Evolutionary conservation across 805 yeast species (phyloP).

Genomic region (Hanseniaspora valbyensis): DNA sequence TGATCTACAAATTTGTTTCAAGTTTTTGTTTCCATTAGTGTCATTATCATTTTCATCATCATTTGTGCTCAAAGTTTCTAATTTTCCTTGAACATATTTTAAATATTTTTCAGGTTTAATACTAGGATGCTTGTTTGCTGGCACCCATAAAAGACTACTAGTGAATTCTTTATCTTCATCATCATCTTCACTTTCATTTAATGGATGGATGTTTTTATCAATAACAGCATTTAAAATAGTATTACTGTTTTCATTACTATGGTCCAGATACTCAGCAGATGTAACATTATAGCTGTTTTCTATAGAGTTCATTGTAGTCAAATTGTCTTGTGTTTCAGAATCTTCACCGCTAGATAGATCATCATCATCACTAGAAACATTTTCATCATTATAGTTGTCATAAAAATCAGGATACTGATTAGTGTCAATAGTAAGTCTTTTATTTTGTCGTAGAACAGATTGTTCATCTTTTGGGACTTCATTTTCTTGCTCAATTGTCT

Average conservation of each 20-base stretch:
- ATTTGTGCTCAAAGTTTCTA: conserved; percentile 26
- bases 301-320: conserved; percentile 2
- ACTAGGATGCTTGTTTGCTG: conserved; percentile 87
- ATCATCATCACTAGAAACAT: conserved; percentile 10
- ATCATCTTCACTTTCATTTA: conserved; percentile 18
- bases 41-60: conserved; percentile 17
- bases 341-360: not conserved
- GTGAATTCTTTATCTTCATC: conserved; percentile 26
- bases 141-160: conserved; percentile 75
- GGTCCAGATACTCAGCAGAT: conserved; percentile 10
- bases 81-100: conserved; percentile 45
- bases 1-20: conserved; percentile 26
- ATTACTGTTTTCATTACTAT: not conserved
- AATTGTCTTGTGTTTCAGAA: not conserved
- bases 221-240: conserved; percentile 13
- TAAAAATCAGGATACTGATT: conserved; percentile 10
- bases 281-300: conserved; percentile 14
- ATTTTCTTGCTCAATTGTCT: not conserved
- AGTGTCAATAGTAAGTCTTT: conserved; percentile 10
- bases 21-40: conserved; percentile 20
- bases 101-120: conserved; percentile 83
- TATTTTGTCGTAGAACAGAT: conserved; percentile 6
- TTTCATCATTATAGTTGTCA: conserved; percentile 12
- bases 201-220: conserved; percentile 5
- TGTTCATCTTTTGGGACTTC: not conserved